Conservation (phyloP, 2,329 filamentous ascomycete species). For the Exophiala phaeomuriformis region DNA sequence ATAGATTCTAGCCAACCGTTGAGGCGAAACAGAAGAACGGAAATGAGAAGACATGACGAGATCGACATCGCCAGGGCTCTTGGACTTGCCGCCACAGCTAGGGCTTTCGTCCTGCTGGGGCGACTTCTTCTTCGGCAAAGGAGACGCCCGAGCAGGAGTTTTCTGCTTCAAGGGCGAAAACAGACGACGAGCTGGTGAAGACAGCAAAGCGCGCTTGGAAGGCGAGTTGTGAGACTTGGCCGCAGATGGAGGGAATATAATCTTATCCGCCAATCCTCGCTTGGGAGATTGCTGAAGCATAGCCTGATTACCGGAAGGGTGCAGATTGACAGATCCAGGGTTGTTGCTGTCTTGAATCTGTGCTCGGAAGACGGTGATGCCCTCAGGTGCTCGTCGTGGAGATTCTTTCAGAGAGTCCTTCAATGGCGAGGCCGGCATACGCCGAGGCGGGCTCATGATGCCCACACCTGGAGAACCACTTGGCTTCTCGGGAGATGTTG, state of each 20-base stretch:
- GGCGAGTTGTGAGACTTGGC: conserved; percentile 32
- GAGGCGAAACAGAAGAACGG: conserved; percentile 24
- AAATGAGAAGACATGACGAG: conserved; percentile 25
- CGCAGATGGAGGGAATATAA: conserved; percentile 32
- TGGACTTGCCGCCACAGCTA: background rate
- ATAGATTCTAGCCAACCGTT: conserved; percentile 18
- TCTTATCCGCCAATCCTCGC: conserved; percentile 34
- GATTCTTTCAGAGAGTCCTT: conserved; percentile 38
- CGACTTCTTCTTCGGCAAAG: conserved; percentile 10
- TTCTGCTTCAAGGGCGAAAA: conserved; percentile 35
- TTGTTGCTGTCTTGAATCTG: conserved; percentile 10
- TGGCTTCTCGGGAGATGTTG: conserved; percentile 29
- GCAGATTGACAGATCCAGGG: conserved; percentile 1
- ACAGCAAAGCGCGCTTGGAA: conserved; percentile 35
- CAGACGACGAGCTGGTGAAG: conserved; percentile 40
- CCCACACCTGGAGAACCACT: conserved; percentile 32
- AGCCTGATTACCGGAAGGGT: conserved; percentile 27
- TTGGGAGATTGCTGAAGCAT: conserved; percentile 40
- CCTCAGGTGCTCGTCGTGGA: conserved; percentile 32
- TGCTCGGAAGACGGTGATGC: conserved; percentile 22
- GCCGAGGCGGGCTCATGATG: conserved; percentile 40
- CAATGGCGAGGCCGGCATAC: conserved; percentile 40
- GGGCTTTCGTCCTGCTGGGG: background rate
- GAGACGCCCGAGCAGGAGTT: conserved; percentile 18
- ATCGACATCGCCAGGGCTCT: conserved; percentile 16